Evolutionary conservation across 306 rosid species (phyloP).

Genomic region (Luffa acutangula): DNA sequence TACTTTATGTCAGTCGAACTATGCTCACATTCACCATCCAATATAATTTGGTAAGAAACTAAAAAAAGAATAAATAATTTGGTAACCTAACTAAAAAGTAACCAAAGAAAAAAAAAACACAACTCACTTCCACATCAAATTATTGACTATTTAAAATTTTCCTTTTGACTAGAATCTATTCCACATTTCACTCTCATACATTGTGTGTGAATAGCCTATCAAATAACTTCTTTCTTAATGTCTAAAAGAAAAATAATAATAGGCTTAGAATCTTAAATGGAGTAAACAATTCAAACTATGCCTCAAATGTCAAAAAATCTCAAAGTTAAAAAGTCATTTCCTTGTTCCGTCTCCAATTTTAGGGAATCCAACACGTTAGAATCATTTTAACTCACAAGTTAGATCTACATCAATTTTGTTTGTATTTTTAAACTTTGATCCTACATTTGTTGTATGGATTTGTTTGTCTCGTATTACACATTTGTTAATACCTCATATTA

Average conservation of each 20-base stretch:
- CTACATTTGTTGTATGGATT: background rate
- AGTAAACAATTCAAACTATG: background rate
- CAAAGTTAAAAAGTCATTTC: background rate
- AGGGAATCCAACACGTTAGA: background rate
- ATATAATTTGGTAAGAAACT: too few species aligned
- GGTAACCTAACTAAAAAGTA: background rate
- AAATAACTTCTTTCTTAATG: background rate
- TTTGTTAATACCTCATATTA: background rate
- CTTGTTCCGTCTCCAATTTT: background rate
- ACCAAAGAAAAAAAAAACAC: background rate
- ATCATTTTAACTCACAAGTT: background rate
- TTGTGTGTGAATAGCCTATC: background rate
- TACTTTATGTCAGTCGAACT: too few species aligned
- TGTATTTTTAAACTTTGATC: rapidly evolving
- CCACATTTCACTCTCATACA: background rate
- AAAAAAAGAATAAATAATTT: background rate
- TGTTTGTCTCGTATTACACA: background rate
- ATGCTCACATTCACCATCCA: too few species aligned
- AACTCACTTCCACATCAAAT: background rate
- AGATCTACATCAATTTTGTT: background rate
- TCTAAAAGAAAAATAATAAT: background rate
- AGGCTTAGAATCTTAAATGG: background rate
- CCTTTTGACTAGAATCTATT: background rate
- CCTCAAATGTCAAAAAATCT: background rate
- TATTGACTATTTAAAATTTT: background rate